Conservation (phyloP, 345 rosid genomes). For the Camelina neglecta region DNA sequence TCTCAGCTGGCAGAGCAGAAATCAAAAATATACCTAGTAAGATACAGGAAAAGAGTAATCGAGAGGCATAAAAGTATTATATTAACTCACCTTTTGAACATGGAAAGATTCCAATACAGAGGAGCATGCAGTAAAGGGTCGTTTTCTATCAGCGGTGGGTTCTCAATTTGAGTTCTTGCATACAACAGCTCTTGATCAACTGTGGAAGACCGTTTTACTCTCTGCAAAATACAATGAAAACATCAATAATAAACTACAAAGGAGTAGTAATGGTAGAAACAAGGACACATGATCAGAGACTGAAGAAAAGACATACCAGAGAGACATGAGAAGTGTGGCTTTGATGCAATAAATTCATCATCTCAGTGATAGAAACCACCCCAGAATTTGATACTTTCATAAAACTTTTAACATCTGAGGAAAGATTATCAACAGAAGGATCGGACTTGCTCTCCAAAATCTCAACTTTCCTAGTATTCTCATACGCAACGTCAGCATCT, state of each 20-base stretch:
- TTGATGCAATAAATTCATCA: constrained; percentile 65
- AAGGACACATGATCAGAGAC: constrained; percentile 22
- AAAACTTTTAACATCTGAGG: constrained; percentile 44
- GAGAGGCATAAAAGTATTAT: constrained; percentile 1
- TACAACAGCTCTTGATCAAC: constrained; percentile 61
- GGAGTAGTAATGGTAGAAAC: constrained; percentile 18
- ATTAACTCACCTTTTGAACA: constrained; percentile 67
- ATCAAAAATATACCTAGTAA: constrained; percentile 3
- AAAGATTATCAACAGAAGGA: constrained; percentile 34
- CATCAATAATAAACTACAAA: constrained; percentile 14
- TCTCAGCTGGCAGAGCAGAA: not conserved
- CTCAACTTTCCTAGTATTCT: constrained; percentile 41
- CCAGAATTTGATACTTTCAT: constrained; percentile 48
- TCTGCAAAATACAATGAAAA: constrained; percentile 47
- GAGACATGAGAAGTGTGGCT: constrained; percentile 56
- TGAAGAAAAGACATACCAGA: constrained; percentile 46
- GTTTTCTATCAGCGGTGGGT: constrained; percentile 55
- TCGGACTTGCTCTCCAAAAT: constrained; percentile 39
- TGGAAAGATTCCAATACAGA: constrained; percentile 73
- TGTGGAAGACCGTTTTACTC: constrained; percentile 59
- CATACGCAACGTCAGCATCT: constrained; percentile 33
- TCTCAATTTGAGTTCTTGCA: constrained; percentile 72
- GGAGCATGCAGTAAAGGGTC: constrained; percentile 65
- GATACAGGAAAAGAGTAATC: constrained; percentile 1
- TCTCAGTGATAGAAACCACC: constrained; percentile 65